phyloP scores from a whole-genome alignment of 1,139 yeast genomes.

The Kluyveromyces sp. region DNA sequence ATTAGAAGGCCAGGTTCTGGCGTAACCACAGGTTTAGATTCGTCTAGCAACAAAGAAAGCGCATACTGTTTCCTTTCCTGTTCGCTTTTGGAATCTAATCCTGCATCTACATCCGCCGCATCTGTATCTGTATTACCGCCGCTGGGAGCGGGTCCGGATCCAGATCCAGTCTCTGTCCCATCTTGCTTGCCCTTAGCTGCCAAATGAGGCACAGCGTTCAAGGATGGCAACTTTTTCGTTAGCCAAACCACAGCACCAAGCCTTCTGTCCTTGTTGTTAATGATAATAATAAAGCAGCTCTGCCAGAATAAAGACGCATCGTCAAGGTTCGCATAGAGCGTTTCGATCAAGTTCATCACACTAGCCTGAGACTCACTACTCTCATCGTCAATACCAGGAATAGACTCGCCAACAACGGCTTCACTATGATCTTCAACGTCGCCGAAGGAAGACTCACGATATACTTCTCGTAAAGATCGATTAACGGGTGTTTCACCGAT shows the following conservation, averaged over 20 bases:
- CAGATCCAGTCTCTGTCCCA: too few species aligned
- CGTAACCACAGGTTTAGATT: constrained; percentile 52
- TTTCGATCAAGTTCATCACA: constrained; percentile 51
- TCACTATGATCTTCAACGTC: constrained; percentile 47
- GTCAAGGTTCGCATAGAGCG: constrained; percentile 47
- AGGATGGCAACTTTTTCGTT: constrained; percentile 54
- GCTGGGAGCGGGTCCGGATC: too few species aligned
- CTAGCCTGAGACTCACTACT: constrained; percentile 71
- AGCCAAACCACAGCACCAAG: constrained; percentile 81
- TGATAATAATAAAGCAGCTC: constrained; percentile 62
- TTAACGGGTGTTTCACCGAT: constrained; percentile 70
- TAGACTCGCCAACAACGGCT: constrained; percentile 65
- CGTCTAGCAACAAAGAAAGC: constrained; percentile 36
- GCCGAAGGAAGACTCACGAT: constrained; percentile 45
- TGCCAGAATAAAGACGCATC: constrained; percentile 86
- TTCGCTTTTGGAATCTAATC: constrained; percentile 5
- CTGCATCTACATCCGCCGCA: not conserved
- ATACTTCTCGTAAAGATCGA: constrained; percentile 50
- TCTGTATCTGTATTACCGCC: too few species aligned
- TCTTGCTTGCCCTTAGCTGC: constrained; percentile 13
- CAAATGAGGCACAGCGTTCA: constrained; percentile 31
- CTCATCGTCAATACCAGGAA: constrained; percentile 88
- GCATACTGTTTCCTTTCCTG: constrained; percentile 16
- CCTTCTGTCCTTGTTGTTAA: constrained; percentile 70
- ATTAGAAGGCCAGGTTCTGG: constrained; percentile 78